Base-by-base conservation (phyloP, 2,329 filamentous ascomycete genomes). In the Zymoseptoria pseudotritici region DNA sequence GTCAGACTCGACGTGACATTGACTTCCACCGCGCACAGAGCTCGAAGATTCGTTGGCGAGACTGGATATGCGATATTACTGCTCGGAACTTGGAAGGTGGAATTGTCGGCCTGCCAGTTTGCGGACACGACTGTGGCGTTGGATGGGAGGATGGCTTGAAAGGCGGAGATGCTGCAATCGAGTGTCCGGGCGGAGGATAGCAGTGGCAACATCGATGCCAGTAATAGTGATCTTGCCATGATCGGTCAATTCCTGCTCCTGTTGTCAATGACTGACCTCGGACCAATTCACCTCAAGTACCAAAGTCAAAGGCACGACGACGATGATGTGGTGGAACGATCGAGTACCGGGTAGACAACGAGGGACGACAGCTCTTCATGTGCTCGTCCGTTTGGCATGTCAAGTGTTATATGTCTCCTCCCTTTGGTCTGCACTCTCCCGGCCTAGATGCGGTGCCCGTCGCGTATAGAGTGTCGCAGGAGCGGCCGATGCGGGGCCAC, bases 21-120 rank as follows among this genome's bases (percentile, higher is more conserved):
- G 50, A 73, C 61, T 55, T 73, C 64, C 22, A 72, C 62, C 0
- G 67, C 71, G 55, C 72, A 74, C 4, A 69, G 58, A 8, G 69
- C 66, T 36, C 61, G 64, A 10, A 73, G 61, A 69, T 70, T 65
- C 3, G 71, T 71, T 4, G 75, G 75, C 20, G 72, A 76, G 0
- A 60, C 68, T 11, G 77, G 75, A 60, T 78, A 77, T 17, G 75
- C 74, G 11, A 75, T 72, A 50, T 77, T 70, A 46, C 69, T 65
- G 8, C 67, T 56, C 0, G 75, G 72, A 3, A 76, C 74, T 11
- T 72, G 55, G 60, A 77, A 77, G 0, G 74, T 77, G n/a, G 68
- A 64, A 55, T 75, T 75, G 5, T 68, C 69, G 6, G 65, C 60
- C 8, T 77, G 51, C 8, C 62, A 57, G 17, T 66, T 65, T 2